Conservation (phyloP, 371 early-diverging fungal species). For the Mycotypha africana region DNA sequence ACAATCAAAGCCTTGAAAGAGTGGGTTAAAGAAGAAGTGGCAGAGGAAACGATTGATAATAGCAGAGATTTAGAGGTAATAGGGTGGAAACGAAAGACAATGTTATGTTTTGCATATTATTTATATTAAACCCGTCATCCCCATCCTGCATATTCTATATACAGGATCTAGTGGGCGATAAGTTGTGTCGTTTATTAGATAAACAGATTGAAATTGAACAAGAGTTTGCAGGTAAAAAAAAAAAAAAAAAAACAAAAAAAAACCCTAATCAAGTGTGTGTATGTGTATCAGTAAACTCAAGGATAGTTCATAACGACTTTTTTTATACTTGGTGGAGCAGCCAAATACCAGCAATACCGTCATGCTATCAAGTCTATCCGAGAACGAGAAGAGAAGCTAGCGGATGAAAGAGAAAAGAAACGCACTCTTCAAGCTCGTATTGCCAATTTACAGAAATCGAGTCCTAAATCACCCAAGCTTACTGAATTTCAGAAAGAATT, state of each 20-base stretch:
- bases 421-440: constrained; percentile 34
- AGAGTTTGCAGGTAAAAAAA: constrained; percentile 28
- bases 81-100: too few relatives aligned
- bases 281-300: neutral
- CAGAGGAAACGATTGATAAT: constrained; percentile 18
- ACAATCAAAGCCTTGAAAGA: constrained; percentile 25
- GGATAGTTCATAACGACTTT: neutral
- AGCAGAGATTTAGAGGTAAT: constrained; percentile 34
- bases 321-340: constrained; percentile 2
- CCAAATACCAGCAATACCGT: constrained; percentile 37
- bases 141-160: neutral
- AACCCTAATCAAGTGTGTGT: too few relatives aligned
- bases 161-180: constrained; percentile 34
- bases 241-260: too few relatives aligned
- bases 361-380: constrained; percentile 43
- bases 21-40: constrained; percentile 30
- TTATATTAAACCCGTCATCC: too few relatives aligned
- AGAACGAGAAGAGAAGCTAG: constrained; percentile 35
- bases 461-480: constrained; percentile 28
- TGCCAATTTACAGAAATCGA: constrained; percentile 21
- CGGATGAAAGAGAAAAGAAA: constrained; percentile 40
- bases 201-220: constrained; percentile 35
- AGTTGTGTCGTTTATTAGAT: constrained; percentile 21
- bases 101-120: too few relatives aligned
- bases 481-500: constrained; percentile 33